These are phyloP conservation scores for Chamaenerion angustifolium DNA, from an alignment of 345 rosid species.

Conservation along the genomic window DNA sequence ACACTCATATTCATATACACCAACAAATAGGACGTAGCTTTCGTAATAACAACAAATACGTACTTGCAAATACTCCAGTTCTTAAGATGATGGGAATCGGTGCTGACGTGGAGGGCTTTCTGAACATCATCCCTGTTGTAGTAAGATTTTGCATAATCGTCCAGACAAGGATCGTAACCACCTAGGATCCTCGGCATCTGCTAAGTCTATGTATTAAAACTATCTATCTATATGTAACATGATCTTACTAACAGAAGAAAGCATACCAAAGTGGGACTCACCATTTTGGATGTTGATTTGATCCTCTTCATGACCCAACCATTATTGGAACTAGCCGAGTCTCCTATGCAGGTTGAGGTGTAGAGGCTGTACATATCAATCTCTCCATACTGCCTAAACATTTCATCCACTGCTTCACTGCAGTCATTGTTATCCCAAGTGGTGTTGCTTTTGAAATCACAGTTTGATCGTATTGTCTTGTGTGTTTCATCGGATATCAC, in stretches of 20 bases:
- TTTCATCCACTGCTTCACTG: slow-evolving; percentile 36
- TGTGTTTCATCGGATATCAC: slow-evolving; percentile 77
- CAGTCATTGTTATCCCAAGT: slow-evolving; percentile 55
- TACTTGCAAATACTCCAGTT: slow-evolving; percentile 98
- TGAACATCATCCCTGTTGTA: slow-evolving; percentile 77
- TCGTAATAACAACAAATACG: background rate
- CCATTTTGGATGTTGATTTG: no score
- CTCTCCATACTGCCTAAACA: slow-evolving; percentile 49
- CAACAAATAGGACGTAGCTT: no score
- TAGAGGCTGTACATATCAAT: slow-evolving; percentile 77
- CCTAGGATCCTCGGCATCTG: slow-evolving; percentile 70
- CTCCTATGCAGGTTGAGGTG: slow-evolving; percentile 43
- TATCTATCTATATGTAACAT: no score
- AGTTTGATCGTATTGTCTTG: slow-evolving; percentile 27
- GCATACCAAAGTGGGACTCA: no score
- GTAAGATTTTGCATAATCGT: slow-evolving; percentile 46
- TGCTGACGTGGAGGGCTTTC: slow-evolving; percentile 66
- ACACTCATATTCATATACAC: no score
- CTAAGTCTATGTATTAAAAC: background rate
- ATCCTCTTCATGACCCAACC: no score
- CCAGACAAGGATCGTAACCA: slow-evolving; percentile 83
- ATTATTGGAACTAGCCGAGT: slow-evolving; percentile 13
- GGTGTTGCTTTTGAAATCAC: slow-evolving; percentile 45
- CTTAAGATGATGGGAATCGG: slow-evolving; percentile 35
- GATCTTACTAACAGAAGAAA: no score